Evolutionary conservation across 371 early-diverging fungal genomes (phyloP), one percentile per base, ranked within the genome.

Genomic region (Mucor plumbeus): DNA sequence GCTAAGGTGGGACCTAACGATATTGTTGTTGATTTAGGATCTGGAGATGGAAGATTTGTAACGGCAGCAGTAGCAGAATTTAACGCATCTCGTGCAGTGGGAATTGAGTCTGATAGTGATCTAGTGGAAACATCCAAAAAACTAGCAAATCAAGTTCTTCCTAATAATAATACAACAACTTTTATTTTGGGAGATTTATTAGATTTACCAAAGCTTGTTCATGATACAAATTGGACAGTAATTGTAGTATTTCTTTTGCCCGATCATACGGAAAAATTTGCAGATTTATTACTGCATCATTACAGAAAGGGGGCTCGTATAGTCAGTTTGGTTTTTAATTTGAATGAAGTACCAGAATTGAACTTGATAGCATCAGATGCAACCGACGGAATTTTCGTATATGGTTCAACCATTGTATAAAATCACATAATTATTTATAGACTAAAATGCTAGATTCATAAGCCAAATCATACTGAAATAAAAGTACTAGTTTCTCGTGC

Each of bases 21-120:
- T 68, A 60, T 59, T n/a, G 68, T 89, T 4, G 61, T 89, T 5
- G 89, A 89, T 69, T 73, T 89, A n/a, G 89, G 89, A 13, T 88
- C 87, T 55, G 89, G 89, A 14, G 89, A 89, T 66, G 89, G 89
- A 5, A 77, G 89, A 19, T 83, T 89, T 55, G 85, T 87, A 13
- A 82, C 80, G 39, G 86, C 85, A 14, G 87, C 89, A 1, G 83
- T 81, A 1, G 48, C 75, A 11, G 81, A 82, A 31, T 86, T 79
- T 55, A 68, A 78, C 8, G 85, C 79, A 6, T 47, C 71, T 43
- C 59, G 70, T 36, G 89, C 87, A 8, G 66, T 84, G 7, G 89
- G 89, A 0, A 81, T 89, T 35, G 88, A 89, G 58, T 81, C 78
- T n/a, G 88, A 88, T 21, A 65, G 66, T 7, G 70, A 75, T 33